Evolutionary conservation across 495 filamentous ascomycete genomes (phyloP).

Genomic region (Trichoderma reesei): DNA sequence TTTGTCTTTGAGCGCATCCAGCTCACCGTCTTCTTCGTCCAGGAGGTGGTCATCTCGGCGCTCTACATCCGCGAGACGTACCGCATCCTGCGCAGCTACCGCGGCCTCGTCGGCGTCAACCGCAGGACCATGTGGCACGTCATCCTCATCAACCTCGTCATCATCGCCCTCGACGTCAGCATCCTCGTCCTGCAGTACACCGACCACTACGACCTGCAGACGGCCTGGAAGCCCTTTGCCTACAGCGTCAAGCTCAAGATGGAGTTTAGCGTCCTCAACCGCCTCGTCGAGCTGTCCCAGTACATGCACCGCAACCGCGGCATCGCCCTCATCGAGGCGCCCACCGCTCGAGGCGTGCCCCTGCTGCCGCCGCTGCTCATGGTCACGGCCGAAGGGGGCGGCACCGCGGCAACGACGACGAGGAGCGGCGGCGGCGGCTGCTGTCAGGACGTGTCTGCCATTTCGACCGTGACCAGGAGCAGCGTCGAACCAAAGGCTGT

Average conservation of each 20-base stretch:
- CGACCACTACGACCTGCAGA: conserved; percentile 49
- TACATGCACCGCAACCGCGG: conserved; percentile 1
- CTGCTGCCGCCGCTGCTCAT: background rate
- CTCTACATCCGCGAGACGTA: conserved; percentile 50
- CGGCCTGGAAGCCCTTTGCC: conserved; percentile 49
- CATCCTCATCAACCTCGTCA: conserved; percentile 46
- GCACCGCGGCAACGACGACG: background rate
- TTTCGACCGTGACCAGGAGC: background rate
- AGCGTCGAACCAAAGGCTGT: background rate
- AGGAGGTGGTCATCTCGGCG: conserved; percentile 48
- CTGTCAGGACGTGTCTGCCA: background rate
- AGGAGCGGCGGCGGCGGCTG: too few species aligned
- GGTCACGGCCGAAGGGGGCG: background rate
- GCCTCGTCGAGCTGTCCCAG: background rate
- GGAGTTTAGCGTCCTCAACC: conserved; percentile 51
- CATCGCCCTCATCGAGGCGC: background rate
- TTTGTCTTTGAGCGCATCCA: conserved; percentile 52
- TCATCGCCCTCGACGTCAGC: conserved; percentile 36
- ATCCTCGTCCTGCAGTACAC: conserved; percentile 45
- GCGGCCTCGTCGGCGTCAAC: conserved; percentile 30
- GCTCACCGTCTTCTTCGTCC: conserved; percentile 49
- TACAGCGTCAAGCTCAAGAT: conserved; percentile 61
- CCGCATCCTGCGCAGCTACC: conserved; percentile 27
- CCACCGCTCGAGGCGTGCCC: background rate
- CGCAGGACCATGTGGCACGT: conserved; percentile 39